Base-by-base conservation (phyloP, 805 yeast genomes). In the Phaffomyces thermotolerans region DNA sequence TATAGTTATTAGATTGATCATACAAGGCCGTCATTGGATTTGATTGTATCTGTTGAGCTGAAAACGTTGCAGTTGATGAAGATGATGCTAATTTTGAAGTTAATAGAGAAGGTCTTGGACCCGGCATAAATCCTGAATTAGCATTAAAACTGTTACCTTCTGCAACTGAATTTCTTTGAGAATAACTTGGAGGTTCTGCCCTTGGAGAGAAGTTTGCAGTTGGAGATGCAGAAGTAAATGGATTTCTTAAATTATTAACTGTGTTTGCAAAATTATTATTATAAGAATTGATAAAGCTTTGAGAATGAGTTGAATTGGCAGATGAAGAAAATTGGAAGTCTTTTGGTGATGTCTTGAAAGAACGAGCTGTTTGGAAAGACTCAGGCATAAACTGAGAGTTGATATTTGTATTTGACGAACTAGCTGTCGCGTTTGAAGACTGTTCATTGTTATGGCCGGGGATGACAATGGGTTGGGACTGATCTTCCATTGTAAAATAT, bases 1-100 rank as follows among this genome's bases (percentile, higher is more conserved):
- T 25, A 25, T 25, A 25, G 3, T 10, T 27, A 3, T 27, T 27
- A 10, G 42, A 46, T 22, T 40, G 47, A 13, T 25, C 34, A 25
- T 42, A 42, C 10, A 36, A n/a, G 24, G 50, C 29, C 34, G 41
- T 40, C 27, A 25, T 33, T 6, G 42, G 14, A 36, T 43, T 45
- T 10, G 27, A 14, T 3, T 42, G 40, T 2, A 49, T 42, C 18
- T 46, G 44, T 22, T 49, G 56, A 10, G 41, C 35, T n/a, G n/a
- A 18, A 30, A 27, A 27, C 14, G 29, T 27, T 27, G 29, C 29
- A 17, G 22, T 41, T 24, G 45, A 38, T 13, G 60, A 52, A 4
- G 29, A 27, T 27, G 58, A 55, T 9, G 65, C 62, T 23, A 64
- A 52, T 44, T 54, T 60, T 7, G 66, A 56, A 3, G 68, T 63